Conservation (phyloP, 2,329 filamentous ascomycete species). For the Chaetomium olivaceum region DNA sequence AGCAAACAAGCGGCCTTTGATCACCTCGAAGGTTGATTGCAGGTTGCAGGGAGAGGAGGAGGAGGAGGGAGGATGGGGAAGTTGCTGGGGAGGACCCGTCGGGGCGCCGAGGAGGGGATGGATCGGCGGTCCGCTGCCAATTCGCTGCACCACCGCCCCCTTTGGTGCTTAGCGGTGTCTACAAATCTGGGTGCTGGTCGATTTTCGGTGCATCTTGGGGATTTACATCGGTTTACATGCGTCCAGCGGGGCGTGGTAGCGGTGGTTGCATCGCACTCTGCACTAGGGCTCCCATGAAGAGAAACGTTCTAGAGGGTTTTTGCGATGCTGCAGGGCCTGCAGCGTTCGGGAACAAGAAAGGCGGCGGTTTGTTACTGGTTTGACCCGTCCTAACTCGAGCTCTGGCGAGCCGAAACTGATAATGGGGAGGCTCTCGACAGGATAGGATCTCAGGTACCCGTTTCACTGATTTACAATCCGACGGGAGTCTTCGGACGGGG, state of each 20-base stretch:
- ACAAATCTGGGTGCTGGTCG: not conserved
- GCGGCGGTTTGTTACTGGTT: not conserved
- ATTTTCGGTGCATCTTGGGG: not conserved
- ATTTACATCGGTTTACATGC: slow-evolving; percentile 4
- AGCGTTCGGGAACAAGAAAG: not conserved
- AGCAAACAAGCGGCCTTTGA: slow-evolving; percentile 16
- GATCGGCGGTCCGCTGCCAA: slow-evolving; percentile 28
- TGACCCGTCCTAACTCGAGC: slow-evolving; percentile 1
- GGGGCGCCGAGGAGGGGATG: slow-evolving; percentile 25
- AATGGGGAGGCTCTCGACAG: not conserved
- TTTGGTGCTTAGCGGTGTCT: slow-evolving; percentile 22
- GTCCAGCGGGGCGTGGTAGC: slow-evolving; percentile 2
- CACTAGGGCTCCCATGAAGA: not conserved
- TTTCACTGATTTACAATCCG: not conserved
- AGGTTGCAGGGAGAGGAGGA: slow-evolving; percentile 18
- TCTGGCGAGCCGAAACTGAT: not conserved
- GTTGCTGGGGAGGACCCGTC: slow-evolving; percentile 23
- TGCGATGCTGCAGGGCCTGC: not conserved
- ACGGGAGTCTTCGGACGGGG: too few relatives aligned
- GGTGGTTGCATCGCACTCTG: not conserved
- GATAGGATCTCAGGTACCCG: not conserved
- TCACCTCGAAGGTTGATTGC: not conserved
- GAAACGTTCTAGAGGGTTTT: not conserved
- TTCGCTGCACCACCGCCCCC: slow-evolving; percentile 23
- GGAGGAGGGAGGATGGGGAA: slow-evolving; percentile 21